Base-by-base conservation (phyloP, 2,329 filamentous ascomycete genomes). In the Cryphonectria japonica region DNA sequence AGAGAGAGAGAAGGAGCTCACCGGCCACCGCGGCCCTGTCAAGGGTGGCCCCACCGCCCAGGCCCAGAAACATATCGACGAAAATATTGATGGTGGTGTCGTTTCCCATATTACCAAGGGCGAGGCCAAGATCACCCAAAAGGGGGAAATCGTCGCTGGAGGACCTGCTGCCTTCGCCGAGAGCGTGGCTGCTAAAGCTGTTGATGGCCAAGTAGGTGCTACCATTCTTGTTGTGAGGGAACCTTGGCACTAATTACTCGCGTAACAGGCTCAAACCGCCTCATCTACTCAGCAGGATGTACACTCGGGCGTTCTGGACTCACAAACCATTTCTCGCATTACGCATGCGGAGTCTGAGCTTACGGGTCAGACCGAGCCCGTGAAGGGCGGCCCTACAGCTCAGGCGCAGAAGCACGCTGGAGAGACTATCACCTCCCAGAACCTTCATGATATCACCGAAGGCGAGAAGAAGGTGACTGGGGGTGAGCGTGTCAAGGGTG, bases 381-480 rank as follows among this genome's bases (percentile, higher is more conserved):
- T 79, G 1, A 75, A 77, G 67, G 78, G 78, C 8, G 82, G 82
- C 0, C 82, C 82, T 0, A 83, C 82, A 0, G 81, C 82, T 4
- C 77, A 78, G 63, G 82, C 82, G 0, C 82, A 84, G 74, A 78
- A 78, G 57, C 82, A 83, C 69, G 75, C 75, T 41, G 75, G 75
- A 37, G 76, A 80, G 69, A 69, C 75, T 50, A 78, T 83, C 63
- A 80, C 77, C 22, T 68, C 76, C 2, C 67, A 80, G 70, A 77
- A 78, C 61, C 74, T 83, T 0, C 79, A 80, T 71, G 81, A 82
- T 71, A 83, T 84, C 72, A 82, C 80, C 11, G 77, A 78, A 59
- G 82, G 80, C 14, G 82, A 84, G 77, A 80, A 80, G 70, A 76
- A 74, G n/a, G 76, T 83, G 41, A 82, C 80, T 0, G 81, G 80